These are phyloP conservation scores for Ogataea glucozyma DNA, from an alignment of 805 yeast species.

Conservation along the genomic window DNA sequence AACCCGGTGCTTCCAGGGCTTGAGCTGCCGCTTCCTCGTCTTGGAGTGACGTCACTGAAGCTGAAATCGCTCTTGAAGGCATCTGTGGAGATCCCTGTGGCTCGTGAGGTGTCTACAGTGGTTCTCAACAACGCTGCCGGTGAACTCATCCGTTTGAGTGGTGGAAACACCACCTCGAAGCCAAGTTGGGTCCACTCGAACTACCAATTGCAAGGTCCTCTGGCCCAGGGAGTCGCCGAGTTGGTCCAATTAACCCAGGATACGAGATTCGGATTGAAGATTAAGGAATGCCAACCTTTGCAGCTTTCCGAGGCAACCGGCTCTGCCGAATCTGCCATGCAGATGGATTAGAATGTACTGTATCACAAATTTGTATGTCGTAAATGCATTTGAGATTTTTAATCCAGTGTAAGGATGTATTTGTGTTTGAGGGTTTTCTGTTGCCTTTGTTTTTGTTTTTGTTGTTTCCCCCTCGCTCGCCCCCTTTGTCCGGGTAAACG, in stretches of 20 bases:
- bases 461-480: too few species aligned
- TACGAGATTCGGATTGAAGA: constrained; percentile 64
- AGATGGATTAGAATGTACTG: constrained; percentile 14
- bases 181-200: constrained; percentile 90
- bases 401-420: constrained; percentile 1
- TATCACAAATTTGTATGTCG: not conserved
- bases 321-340: constrained; percentile 13
- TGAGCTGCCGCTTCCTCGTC: constrained; percentile 73
- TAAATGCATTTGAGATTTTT: not conserved
- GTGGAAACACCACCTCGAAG: constrained; percentile 65
- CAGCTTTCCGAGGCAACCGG: constrained; percentile 30
- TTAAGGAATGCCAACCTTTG: constrained; percentile 64
- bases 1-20: constrained; percentile 68
- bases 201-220: constrained; percentile 57
- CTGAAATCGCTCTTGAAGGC: constrained; percentile 61
- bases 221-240: constrained; percentile 47
- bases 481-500: too few species aligned
- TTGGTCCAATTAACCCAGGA: constrained; percentile 64
- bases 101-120: constrained; percentile 80
- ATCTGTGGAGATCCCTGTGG: constrained; percentile 56
- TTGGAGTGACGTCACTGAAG: constrained; percentile 70
- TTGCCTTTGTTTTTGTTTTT: too few species aligned
- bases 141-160: constrained; percentile 77
- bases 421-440: not conserved
- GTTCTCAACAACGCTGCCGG: constrained; percentile 47